Conservation (phyloP, 192 early-diverging fungal species). For the Linnemannia elongata region DNA sequence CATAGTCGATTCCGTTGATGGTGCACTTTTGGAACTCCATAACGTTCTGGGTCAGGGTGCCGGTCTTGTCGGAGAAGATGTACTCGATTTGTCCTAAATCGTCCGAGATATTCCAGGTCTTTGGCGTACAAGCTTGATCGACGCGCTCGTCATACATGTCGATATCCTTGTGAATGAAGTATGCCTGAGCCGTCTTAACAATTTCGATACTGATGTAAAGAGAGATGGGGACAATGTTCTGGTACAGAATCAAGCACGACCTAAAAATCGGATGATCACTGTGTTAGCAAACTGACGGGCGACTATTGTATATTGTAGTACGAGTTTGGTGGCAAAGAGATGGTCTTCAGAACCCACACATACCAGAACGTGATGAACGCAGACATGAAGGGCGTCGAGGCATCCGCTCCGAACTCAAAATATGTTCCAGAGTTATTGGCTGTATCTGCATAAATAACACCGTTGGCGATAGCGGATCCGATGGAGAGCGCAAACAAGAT, state of each 20-base stretch:
- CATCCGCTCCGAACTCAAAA: slow-evolving; percentile 67
- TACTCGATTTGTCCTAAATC: slow-evolving; percentile 97
- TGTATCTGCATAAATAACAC: slow-evolving; percentile 70
- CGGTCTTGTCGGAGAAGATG: slow-evolving; percentile 98
- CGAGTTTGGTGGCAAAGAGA: background rate
- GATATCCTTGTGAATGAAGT: slow-evolving; percentile 91
- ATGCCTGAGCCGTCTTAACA: slow-evolving; percentile 92
- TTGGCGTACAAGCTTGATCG: slow-evolving; percentile 84
- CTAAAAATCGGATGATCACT: slow-evolving; percentile 45
- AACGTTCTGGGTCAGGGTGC: slow-evolving; percentile 95
- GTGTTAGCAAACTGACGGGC: background rate
- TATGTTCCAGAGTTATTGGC: slow-evolving; percentile 61
- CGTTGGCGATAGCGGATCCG: slow-evolving; percentile 74
- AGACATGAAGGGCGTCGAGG: slow-evolving; percentile 64
- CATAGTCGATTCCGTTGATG: slow-evolving; percentile 88
- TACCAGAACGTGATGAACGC: slow-evolving; percentile 83
- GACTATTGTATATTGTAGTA: background rate
- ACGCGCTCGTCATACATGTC: slow-evolving; percentile 90
- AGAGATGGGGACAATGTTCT: slow-evolving; percentile 97
- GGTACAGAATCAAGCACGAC: slow-evolving; percentile 90
- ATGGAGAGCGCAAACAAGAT: slow-evolving; percentile 82
- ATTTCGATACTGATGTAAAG: slow-evolving; percentile 95
- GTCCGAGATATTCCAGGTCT: slow-evolving; percentile 93
- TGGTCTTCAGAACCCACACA: background rate
- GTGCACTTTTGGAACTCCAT: slow-evolving; percentile 97